phyloP scores from a whole-genome alignment of 2,329 filamentous ascomycete genomes.

The Neofusicoccum cordaticola region DNA sequence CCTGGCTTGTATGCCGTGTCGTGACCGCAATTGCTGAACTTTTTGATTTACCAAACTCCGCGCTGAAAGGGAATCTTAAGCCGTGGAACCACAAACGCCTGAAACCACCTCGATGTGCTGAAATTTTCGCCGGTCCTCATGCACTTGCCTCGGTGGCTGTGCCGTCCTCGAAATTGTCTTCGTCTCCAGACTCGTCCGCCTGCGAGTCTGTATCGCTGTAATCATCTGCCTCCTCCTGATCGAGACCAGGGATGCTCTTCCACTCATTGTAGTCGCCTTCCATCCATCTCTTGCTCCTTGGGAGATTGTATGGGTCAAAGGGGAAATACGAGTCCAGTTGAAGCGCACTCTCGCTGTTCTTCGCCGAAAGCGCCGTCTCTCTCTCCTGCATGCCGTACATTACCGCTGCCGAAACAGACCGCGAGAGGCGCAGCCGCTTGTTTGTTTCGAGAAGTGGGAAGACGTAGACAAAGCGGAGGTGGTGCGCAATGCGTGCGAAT shows the following conservation, averaged over 20 bases:
- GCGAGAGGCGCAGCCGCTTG: slow-evolving; percentile 79
- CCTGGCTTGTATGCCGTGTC: background rate
- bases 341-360: slow-evolving; percentile 72
- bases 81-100: background rate
- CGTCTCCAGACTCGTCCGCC: slow-evolving; percentile 24
- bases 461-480: slow-evolving; percentile 85
- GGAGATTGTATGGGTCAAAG: slow-evolving; percentile 93
- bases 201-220: slow-evolving; percentile 29
- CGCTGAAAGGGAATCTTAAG: slow-evolving; percentile 10
- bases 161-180: slow-evolving; percentile 26
- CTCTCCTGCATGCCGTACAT: slow-evolving; percentile 44
- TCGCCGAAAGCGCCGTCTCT: slow-evolving; percentile 51
- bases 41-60: slow-evolving; percentile 11
- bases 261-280: slow-evolving; percentile 52
- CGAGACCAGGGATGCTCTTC: slow-evolving; percentile 36
- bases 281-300: slow-evolving; percentile 83
- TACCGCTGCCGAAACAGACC: slow-evolving; percentile 59
- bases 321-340: slow-evolving; percentile 94
- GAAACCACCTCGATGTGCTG: background rate
- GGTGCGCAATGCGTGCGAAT: slow-evolving; percentile 83
- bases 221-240: slow-evolving; percentile 41
- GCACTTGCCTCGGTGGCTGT: slow-evolving; percentile 20
- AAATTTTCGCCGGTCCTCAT: background rate
- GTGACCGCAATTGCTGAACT: background rate
- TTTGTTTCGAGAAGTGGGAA: slow-evolving; percentile 87